These are phyloP conservation scores for Microthlaspi erraticum DNA, from an alignment of 345 rosid species.

Conservation along the genomic window DNA sequence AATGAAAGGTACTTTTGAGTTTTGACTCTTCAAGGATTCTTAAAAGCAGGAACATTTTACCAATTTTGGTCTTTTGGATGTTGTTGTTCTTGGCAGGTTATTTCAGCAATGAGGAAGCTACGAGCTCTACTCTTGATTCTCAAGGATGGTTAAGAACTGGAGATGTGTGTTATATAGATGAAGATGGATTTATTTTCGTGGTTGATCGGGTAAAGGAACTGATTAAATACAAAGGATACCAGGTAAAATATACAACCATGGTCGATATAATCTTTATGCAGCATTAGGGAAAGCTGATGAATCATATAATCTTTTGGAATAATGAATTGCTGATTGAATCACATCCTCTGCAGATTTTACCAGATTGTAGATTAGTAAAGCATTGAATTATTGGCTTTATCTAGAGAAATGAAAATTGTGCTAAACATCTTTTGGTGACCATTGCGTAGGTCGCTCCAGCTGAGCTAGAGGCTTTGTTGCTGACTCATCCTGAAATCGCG, in stretches of 20 bases:
- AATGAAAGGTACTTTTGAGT: slow-evolving; percentile 43
- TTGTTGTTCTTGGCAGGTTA: slow-evolving; percentile 61
- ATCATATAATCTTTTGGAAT: background rate
- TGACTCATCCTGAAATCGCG: slow-evolving; percentile 65
- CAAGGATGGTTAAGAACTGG: slow-evolving; percentile 99
- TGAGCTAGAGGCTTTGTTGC: slow-evolving; percentile 83
- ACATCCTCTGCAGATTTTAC: background rate
- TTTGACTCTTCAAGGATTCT: background rate
- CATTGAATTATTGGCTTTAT: background rate
- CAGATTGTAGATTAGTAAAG: background rate
- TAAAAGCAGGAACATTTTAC: background rate
- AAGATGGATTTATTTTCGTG: slow-evolving; percentile 78
- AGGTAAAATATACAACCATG: slow-evolving; percentile 50
- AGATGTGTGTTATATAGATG: slow-evolving; percentile 84
- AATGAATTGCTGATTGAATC: too few relatives aligned
- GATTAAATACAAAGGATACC: slow-evolving; percentile 92
- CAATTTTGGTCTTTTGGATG: background rate
- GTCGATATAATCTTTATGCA: background rate
- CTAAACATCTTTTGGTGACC: slow-evolving; percentile 26
- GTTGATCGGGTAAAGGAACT: slow-evolving; percentile 94
- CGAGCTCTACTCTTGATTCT: slow-evolving; percentile 70
- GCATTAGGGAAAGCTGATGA: background rate
- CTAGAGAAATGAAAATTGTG: slow-evolving; percentile 2
- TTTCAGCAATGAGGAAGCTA: slow-evolving; percentile 77
- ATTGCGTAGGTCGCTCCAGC: slow-evolving; percentile 86